These are phyloP conservation scores for Mycena floridula DNA, from an alignment of 768 basidiomycete genomes.

Conservation along the genomic window DNA sequence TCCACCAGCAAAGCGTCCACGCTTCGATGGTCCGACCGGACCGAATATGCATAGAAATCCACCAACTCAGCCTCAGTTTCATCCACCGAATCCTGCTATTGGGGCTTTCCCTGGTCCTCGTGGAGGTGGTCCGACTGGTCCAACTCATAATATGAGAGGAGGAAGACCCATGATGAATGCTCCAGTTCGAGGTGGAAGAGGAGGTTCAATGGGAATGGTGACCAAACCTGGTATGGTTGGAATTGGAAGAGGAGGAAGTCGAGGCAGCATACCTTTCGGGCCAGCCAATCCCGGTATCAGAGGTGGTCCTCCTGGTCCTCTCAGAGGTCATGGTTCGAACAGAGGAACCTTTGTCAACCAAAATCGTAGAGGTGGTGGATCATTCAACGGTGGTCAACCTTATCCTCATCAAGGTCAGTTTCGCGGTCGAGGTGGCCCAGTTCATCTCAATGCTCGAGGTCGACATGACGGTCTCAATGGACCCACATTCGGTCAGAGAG, in stretches of 20 bases:
- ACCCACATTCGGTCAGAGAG: constrained; percentile 37
- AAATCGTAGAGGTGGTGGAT: constrained; percentile 62
- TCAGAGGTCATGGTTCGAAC: constrained; percentile 61
- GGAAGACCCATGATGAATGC: constrained; percentile 27
- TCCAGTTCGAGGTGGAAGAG: constrained; percentile 40
- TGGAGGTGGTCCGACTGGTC: constrained; percentile 16
- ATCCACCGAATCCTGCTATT: constrained; percentile 46
- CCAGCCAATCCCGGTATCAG: constrained; percentile 36
- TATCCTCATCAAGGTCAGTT: constrained; percentile 42
- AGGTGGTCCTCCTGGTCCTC: constrained; percentile 39
- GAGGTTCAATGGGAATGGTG: constrained; percentile 38
- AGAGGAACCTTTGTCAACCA: constrained; percentile 65
- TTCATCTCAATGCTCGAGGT: not conserved
- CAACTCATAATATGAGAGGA: constrained; percentile 31
- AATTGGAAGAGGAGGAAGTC: constrained; percentile 32
- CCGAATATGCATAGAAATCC: constrained; percentile 41
- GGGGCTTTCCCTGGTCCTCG: constrained; percentile 19
- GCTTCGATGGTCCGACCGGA: constrained; percentile 74
- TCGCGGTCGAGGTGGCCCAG: constrained; percentile 44
- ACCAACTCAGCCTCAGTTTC: constrained; percentile 62
- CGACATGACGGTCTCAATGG: not conserved
- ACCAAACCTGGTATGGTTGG: constrained; percentile 38
- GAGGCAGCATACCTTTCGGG: constrained; percentile 36
- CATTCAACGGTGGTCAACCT: constrained; percentile 40
- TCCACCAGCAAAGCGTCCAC: constrained; percentile 71